Evolutionary conservation across 208 protist genomes (phyloP).

Genomic region (Trichomonas tenax): DNA sequence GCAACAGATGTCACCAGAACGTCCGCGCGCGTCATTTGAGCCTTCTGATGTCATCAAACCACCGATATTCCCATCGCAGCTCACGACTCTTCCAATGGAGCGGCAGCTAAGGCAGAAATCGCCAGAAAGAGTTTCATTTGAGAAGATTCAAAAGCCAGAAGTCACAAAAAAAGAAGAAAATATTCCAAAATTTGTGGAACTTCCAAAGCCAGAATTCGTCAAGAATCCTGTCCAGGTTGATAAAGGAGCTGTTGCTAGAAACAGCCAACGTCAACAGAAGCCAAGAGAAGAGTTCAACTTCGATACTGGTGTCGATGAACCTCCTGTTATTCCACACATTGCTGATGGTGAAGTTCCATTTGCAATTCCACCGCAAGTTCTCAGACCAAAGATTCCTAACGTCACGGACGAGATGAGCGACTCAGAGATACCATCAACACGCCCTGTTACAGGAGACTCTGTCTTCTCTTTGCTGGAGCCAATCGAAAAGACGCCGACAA

Average conservation of each 20-base stretch:
- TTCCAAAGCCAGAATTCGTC: not conserved
- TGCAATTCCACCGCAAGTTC: not conserved
- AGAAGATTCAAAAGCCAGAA: not conserved
- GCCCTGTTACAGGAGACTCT: not conserved
- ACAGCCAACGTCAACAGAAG: no score
- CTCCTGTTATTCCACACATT: no score
- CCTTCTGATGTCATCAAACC: not conserved
- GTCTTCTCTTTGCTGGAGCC: not conserved
- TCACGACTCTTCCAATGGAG: not conserved
- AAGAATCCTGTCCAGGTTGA: not conserved
- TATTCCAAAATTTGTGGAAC: not conserved
- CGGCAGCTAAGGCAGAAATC: not conserved
- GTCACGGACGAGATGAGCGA: not conserved
- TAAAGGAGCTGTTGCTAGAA: not conserved
- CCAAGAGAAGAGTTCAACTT: not conserved
- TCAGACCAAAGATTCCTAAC: not conserved
- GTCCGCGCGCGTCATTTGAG: not conserved
- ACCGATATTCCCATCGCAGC: no score
- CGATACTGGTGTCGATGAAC: not conserved
- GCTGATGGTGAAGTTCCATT: not conserved
- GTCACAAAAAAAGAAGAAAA: not conserved
- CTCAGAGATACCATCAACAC: not conserved
- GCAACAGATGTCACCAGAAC: not conserved
- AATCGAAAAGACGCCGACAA: not conserved
- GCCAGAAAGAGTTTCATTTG: no score